Evolutionary conservation across 2,329 filamentous ascomycete species (phyloP).

Genomic region (Fusarium equiseti): DNA sequence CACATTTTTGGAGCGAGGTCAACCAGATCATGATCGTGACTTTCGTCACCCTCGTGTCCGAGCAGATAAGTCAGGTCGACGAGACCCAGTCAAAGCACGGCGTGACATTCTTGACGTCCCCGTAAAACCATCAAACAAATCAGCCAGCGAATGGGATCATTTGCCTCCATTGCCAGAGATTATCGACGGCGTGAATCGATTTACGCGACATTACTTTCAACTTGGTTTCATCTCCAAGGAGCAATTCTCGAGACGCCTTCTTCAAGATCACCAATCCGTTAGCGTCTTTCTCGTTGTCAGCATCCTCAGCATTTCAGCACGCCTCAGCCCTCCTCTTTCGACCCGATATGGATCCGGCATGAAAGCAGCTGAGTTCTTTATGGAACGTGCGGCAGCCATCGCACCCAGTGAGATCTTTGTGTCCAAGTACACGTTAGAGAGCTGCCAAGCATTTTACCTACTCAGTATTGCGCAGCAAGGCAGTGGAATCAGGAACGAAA

Average conservation of each 20-base stretch:
- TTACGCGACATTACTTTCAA: constrained; percentile 69
- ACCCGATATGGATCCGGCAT: constrained; percentile 64
- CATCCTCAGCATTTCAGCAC: constrained; percentile 68
- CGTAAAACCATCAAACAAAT: constrained; percentile 33
- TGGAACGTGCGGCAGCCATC: constrained; percentile 62
- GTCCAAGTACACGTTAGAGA: constrained; percentile 60
- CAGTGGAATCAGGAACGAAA: constrained; percentile 64
- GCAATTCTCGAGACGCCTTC: constrained; percentile 61
- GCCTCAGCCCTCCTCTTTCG: constrained; percentile 63
- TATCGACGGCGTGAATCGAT: constrained; percentile 65
- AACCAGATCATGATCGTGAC: constrained; percentile 66
- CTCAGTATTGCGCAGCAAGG: constrained; percentile 70
- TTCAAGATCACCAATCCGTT: constrained; percentile 60
- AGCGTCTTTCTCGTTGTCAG: constrained; percentile 67
- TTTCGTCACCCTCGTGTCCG: constrained; percentile 67
- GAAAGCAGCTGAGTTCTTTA: constrained; percentile 65
- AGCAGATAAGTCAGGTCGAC: constrained; percentile 59
- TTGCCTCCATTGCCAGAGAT: constrained; percentile 63
- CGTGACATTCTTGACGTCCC: constrained; percentile 52
- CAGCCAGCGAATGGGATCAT: constrained; percentile 60
- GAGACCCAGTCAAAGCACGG: constrained; percentile 54
- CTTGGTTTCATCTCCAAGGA: constrained; percentile 69
- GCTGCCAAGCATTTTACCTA: constrained; percentile 70
- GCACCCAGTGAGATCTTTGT: constrained; percentile 65
- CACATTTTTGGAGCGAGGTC: constrained; percentile 64